Evolutionary conservation across 2,329 filamentous ascomycete species (phyloP), one percentile per base, ranked within the genome.

Genomic region (Calonectria pseudoturangicola): DNA sequence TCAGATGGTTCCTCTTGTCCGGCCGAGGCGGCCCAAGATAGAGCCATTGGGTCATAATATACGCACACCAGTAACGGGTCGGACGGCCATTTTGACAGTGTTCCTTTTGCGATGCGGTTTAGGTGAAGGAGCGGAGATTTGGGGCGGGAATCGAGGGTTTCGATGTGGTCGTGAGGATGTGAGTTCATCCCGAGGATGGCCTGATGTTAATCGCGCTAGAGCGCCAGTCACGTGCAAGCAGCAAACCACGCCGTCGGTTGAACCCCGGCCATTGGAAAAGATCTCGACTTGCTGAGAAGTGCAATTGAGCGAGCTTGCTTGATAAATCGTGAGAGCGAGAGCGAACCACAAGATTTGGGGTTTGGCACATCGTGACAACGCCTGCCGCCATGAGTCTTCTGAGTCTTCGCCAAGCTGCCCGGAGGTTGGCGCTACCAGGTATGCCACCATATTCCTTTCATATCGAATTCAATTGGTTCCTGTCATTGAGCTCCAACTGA

Each of bases 341-440:
- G 63, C 64, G 72, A 77, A 60, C 67, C 36, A 68, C 47, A 75
- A 76, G 68, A 76, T 68, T 72, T 75, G 73, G 75, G 75, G 74
- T 71, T 74, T 75, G 76, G 72, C 73, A 74, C 71, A 74, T 43
- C 65, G 64, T 65, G 62, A 76, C 60, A 68, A 70, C 50, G 75
- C 72, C 72, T 76, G 74, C 75, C 60, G 80, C 76, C 81, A 95
- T 95, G 93, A 94, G 88, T 85, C 84, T 93, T 79, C 89, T 95
- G 93, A 94, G 88, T 85, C 84, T 93, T 79, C 89, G 89, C 83
- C 85, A 92, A 81, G 91, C 92, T 77, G 87, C 91, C 79, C 86
- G 91, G 86, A 90, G 89, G 85, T 85, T 93, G 78, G 86, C 89
- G 69, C 86, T 87, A 80, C 87, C 88, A 82, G 90, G 93, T 94